phyloP scores from a whole-genome alignment of 2,329 filamentous ascomycete species.

The Phaeosphaeriaceae sp. region DNA sequence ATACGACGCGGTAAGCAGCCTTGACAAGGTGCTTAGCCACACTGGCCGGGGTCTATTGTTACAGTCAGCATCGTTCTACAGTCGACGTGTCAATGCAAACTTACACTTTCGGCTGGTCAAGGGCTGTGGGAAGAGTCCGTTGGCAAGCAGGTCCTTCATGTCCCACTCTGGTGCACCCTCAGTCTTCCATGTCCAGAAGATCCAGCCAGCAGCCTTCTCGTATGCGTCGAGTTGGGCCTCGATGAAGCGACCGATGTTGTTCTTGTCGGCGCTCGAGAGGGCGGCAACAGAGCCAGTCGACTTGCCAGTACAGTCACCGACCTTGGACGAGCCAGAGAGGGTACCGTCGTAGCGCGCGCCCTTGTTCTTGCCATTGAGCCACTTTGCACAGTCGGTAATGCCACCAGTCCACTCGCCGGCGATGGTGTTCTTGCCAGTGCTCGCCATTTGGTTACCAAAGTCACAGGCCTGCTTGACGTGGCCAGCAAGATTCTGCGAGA shows the following conservation, averaged over 20 bases:
- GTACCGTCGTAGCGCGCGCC: constrained; percentile 57
- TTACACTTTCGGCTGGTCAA: constrained; percentile 48
- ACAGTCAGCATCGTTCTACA: constrained; percentile 22
- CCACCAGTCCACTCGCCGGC: constrained; percentile 57
- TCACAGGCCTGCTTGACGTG: constrained; percentile 53
- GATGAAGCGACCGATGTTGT: constrained; percentile 54
- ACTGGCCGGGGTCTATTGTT: constrained; percentile 43
- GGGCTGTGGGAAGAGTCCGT: constrained; percentile 59
- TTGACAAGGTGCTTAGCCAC: constrained; percentile 28
- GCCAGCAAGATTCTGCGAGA: constrained; percentile 46
- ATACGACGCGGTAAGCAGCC: neutral
- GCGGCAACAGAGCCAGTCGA: constrained; percentile 52
- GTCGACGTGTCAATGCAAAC: constrained; percentile 15
- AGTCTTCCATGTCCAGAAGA: constrained; percentile 61
- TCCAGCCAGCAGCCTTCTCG: constrained; percentile 57
- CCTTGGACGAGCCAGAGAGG: constrained; percentile 44
- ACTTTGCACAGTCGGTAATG: constrained; percentile 57
- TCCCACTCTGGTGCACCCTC: constrained; percentile 59
- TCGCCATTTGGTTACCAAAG: constrained; percentile 55
- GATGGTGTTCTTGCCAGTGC: constrained; percentile 56
- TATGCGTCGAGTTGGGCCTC: constrained; percentile 57
- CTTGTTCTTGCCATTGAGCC: constrained; percentile 56
- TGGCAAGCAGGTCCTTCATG: constrained; percentile 52
- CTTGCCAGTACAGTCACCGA: constrained; percentile 55
- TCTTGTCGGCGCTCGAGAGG: constrained; percentile 51